Evolutionary conservation across 345 rosid species (phyloP), one percentile per base, ranked within the genome.

Genomic region (Brassica carinata): DNA sequence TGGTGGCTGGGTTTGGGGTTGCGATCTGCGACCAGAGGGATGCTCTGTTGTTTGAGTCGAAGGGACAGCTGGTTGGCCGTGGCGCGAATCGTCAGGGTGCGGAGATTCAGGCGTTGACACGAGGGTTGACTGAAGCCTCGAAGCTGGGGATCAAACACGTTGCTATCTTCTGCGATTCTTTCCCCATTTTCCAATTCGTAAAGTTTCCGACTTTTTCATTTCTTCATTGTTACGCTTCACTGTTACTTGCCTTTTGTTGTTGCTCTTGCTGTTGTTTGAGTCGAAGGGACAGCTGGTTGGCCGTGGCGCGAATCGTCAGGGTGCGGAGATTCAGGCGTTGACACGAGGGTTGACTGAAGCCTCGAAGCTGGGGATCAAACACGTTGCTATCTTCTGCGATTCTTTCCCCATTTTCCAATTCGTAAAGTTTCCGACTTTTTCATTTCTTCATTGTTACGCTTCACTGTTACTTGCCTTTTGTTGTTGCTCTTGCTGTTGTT

Each of bases 1-100:
- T 23, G 33, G 71, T 84, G 73, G 85, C 83, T 10, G 91, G 89
- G 13, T 82, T 85, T 63, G 94, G 91, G 3, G 83, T 87, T 11
- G 91, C 88, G 19, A 83, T 90, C 18, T 86, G 87, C 43, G 92
- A 87, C 59, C 80, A 66, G 5, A 48, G 33, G 30, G 86, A 82
- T 69, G 83, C 76, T 79, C 67, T 87, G 77, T 77, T 89, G 57
- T 83, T 85, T 14, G 88, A 86, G 57, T 15, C 83, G 61, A 80
- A 80, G 36, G 88, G 86, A 57, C 84, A 81, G 4, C 75, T 75
- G 51, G 58, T 76, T 13, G 38, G 19, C 17, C n/a, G 62, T 64
- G 75, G 33, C 13, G 10, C 5, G 27, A 80, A 13, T 53, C 83
- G 79, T 29, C 79, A 80, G 15, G 79, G 58, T 15, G 83, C 79